phyloP scores from a whole-genome alignment of 2,329 filamentous ascomycete species.

The Fusarium citri region DNA sequence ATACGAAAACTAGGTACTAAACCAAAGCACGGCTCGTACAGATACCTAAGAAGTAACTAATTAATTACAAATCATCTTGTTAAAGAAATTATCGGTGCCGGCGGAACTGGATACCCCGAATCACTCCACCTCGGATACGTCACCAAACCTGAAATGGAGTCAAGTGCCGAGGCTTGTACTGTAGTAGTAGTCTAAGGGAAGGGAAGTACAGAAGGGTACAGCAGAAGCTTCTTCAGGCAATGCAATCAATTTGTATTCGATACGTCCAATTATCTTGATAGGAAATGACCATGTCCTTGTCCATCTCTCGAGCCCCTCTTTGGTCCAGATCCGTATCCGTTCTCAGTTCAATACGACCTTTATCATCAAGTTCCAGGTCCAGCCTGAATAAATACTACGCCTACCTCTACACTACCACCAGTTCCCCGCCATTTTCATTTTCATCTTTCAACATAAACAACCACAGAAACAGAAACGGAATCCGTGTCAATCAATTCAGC shows the following conservation, averaged over 20 bases:
- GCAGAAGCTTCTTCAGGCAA: slow-evolving; percentile 8
- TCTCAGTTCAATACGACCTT: background rate
- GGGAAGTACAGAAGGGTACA: background rate
- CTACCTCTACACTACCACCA: slow-evolving; percentile 2
- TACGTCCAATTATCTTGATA: background rate
- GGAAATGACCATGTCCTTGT: slow-evolving; percentile 5
- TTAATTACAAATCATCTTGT: slow-evolving; percentile 25
- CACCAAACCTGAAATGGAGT: slow-evolving; percentile 37
- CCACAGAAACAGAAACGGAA: background rate
- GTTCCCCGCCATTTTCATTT: slow-evolving; percentile 32
- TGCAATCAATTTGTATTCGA: slow-evolving; percentile 4
- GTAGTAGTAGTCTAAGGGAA: slow-evolving; percentile 13
- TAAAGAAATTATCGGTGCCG: slow-evolving; percentile 28
- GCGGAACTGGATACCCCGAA: slow-evolving; percentile 37
- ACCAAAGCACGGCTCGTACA: background rate
- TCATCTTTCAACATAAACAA: slow-evolving; percentile 28
- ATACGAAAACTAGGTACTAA: background rate
- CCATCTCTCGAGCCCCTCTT: slow-evolving; percentile 24
- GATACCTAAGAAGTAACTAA: background rate
- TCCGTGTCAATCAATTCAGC: slow-evolving; percentile 8
- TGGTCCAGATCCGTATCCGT: slow-evolving; percentile 12
- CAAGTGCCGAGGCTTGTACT: slow-evolving; percentile 41
- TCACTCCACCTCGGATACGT: slow-evolving; percentile 38
- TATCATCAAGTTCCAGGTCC: slow-evolving; percentile 15
- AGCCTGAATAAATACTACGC: slow-evolving; percentile 34